Evolutionary conservation across 2,329 filamentous ascomycete genomes (phyloP).

Genomic region (Neonectria neomacrospora): DNA sequence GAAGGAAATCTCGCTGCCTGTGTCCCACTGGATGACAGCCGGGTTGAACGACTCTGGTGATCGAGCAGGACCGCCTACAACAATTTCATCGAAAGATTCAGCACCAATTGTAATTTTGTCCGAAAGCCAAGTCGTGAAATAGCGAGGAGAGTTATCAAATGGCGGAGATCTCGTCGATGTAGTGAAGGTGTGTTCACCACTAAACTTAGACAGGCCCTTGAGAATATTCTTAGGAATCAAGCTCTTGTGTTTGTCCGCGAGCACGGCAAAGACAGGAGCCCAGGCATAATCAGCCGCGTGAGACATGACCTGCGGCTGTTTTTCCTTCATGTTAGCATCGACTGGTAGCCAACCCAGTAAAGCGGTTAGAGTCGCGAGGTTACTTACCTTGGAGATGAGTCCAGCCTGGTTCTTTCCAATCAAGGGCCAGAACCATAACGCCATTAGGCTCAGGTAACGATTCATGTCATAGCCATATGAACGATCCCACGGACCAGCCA

Average conservation of each 20-base stretch:
- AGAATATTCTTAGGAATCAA: conserved; percentile 57
- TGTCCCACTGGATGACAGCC: conserved; percentile 68
- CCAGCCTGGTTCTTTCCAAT: conserved; percentile 60
- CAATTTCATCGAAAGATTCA: conserved; percentile 66
- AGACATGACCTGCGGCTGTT: conserved; percentile 63
- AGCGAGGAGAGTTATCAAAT: conserved; percentile 65
- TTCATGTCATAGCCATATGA: conserved; percentile 74
- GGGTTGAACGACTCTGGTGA: conserved; percentile 67
- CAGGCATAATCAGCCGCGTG: conserved; percentile 70
- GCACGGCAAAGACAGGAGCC: conserved; percentile 65
- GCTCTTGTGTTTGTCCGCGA: conserved; percentile 60
- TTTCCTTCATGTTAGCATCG: neutral
- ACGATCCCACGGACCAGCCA: conserved; percentile 73
- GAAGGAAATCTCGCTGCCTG: conserved; percentile 49
- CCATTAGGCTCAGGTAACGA: conserved; percentile 67
- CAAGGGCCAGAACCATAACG: conserved; percentile 68
- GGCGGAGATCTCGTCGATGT: conserved; percentile 68
- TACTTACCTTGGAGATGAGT: conserved; percentile 47
- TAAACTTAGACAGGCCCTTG: conserved; percentile 57
- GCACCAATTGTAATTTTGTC: conserved; percentile 69
- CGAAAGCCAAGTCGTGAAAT: conserved; percentile 69
- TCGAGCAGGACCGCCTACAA: conserved; percentile 64
- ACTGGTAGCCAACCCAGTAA: too few relatives aligned
- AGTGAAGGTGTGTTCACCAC: conserved; percentile 63
- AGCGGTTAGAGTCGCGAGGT: too few relatives aligned